Conservation (phyloP, 2,329 filamentous ascomycete species). For the Apiospora rasikravindrae region DNA sequence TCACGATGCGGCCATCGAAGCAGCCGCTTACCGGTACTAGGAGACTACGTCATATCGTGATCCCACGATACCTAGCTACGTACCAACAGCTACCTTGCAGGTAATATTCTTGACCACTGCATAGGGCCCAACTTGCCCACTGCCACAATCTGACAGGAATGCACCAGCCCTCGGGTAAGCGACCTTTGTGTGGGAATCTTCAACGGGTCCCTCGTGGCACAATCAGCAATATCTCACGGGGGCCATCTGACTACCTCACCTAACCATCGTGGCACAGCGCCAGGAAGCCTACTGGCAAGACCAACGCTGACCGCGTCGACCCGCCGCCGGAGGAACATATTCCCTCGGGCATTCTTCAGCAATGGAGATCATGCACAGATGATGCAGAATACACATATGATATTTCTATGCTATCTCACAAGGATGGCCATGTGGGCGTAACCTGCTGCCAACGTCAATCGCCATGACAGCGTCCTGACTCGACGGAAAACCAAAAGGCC, state of each 20-base stretch:
- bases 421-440: background rate
- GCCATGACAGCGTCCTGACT: background rate
- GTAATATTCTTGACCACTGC: background rate
- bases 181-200: background rate
- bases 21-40: conserved; percentile 6
- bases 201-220: conserved; percentile 9
- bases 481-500: background rate
- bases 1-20: background rate
- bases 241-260: background rate
- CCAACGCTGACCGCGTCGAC: background rate
- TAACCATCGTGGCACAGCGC: background rate
- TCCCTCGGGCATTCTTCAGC: background rate
- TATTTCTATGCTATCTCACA: background rate
- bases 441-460: background rate
- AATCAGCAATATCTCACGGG: conserved; percentile 1
- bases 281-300: background rate
- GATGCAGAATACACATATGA: background rate
- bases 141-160: background rate
- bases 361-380: background rate
- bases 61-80: background rate
- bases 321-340: background rate
- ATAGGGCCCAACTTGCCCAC: background rate
- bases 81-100: conserved; percentile 4
- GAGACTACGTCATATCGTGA: background rate
- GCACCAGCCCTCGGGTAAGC: background rate